These are phyloP conservation scores for Daedalea quercina DNA, from an alignment of 768 basidiomycete genomes.

Conservation along the genomic window DNA sequence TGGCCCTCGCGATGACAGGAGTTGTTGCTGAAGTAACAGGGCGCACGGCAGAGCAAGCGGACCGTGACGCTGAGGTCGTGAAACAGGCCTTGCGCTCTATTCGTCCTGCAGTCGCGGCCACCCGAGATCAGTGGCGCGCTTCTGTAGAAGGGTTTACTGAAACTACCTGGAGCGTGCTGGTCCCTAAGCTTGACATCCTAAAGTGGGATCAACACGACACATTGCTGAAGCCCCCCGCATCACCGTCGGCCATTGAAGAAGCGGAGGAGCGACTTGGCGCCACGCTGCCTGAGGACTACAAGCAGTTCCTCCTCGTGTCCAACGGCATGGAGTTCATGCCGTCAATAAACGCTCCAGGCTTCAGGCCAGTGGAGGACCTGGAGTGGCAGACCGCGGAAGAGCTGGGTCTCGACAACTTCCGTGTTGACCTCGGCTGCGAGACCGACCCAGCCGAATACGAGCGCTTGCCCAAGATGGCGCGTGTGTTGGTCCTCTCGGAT, in stretches of 20 bases:
- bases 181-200: not conserved
- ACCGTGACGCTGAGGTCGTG: not conserved
- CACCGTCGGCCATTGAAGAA: not conserved
- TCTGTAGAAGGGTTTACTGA: not conserved
- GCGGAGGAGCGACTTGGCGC: not conserved
- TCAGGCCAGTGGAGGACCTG: not conserved
- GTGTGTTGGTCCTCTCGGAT: not conserved
- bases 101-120: not conserved
- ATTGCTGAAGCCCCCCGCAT: not conserved
- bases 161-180: not conserved
- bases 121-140: not conserved
- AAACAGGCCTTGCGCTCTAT: not conserved
- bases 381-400: not conserved
- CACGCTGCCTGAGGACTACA: not conserved
- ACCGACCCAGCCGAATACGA: not conserved
- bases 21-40: too few relatives aligned
- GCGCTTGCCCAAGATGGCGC: slow-evolving; percentile 1
- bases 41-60: too few relatives aligned
- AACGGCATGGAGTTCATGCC: not conserved
- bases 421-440: not conserved
- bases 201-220: not conserved
- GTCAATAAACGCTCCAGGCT: not conserved
- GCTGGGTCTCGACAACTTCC: not conserved
- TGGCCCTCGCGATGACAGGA: too few relatives aligned
- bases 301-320: not conserved